These are phyloP conservation scores for Aspergillus baeticus DNA, from an alignment of 495 filamentous ascomycete genomes.

Conservation along the genomic window DNA sequence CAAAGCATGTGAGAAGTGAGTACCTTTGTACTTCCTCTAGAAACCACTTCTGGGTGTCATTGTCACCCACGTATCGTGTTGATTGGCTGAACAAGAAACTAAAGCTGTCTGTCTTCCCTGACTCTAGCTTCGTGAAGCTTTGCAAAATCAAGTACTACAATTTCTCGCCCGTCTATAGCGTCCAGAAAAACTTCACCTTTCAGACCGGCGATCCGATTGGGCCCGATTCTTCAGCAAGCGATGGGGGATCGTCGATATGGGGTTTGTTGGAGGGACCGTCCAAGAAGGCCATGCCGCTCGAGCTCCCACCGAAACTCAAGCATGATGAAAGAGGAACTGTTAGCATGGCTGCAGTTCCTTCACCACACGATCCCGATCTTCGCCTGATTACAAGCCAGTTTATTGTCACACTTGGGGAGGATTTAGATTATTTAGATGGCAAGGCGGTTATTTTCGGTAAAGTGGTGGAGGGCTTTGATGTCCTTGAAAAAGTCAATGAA, in stretches of 20 bases:
- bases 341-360: slow-evolving; percentile 87
- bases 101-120: slow-evolving; percentile 39
- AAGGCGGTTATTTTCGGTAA: slow-evolving; percentile 93
- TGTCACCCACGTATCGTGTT: slow-evolving; percentile 18
- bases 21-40: slow-evolving; percentile 12
- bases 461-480: slow-evolving; percentile 91
- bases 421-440: slow-evolving; percentile 84
- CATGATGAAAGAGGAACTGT: slow-evolving; percentile 86
- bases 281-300: slow-evolving; percentile 76
- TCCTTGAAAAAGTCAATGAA: slow-evolving; percentile 87
- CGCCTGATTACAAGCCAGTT: slow-evolving; percentile 86
- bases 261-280: slow-evolving; percentile 70
- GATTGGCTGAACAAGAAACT: slow-evolving; percentile 49
- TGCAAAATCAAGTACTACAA: slow-evolving; percentile 99
- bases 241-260: slow-evolving; percentile 93
- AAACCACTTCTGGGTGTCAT: slow-evolving; percentile 11
- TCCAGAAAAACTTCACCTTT: slow-evolving; percentile 91
- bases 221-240: slow-evolving; percentile 74
- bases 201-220: slow-evolving; percentile 93
- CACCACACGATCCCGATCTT: slow-evolving; percentile 73
- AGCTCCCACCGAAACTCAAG: slow-evolving; percentile 79
- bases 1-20: slow-evolving; percentile 88
- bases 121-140: slow-evolving; percentile 86
- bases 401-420: slow-evolving; percentile 82
- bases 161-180: slow-evolving; percentile 82